Evolutionary conservation across 2,329 filamentous ascomycete species (phyloP).

Genomic region (Cadophora luteo-olivacea): DNA sequence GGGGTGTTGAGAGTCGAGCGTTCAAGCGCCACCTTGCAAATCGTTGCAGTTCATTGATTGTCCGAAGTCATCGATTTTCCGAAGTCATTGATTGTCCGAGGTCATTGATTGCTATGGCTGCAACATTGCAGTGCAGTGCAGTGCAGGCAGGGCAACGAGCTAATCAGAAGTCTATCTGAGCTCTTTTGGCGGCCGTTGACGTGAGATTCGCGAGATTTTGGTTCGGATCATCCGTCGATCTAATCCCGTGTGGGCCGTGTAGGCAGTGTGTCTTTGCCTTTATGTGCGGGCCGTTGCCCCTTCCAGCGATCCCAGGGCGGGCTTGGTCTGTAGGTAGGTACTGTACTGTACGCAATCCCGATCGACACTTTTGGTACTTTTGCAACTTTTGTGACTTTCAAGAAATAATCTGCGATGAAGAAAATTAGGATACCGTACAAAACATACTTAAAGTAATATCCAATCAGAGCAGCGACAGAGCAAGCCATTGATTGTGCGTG

Average conservation of each 20-base stretch:
- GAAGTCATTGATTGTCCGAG: too few species aligned
- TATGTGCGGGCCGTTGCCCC: too few species aligned
- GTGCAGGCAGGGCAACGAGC: not conserved
- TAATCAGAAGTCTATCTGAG: not conserved
- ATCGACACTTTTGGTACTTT: slow-evolving; percentile 14
- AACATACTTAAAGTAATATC: too few species aligned
- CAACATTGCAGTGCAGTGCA: not conserved
- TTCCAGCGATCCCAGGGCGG: too few species aligned
- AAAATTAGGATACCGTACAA: not conserved
- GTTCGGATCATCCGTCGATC: slow-evolving; percentile 9
- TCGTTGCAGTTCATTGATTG: too few species aligned
- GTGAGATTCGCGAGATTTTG: slow-evolving; percentile 13
- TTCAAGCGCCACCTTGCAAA: not conserved
- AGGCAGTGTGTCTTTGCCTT: not conserved
- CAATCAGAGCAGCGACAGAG: too few species aligned
- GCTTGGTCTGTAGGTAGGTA: too few species aligned
- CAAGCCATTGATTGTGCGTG: too few species aligned
- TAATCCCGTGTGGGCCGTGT: not conserved
- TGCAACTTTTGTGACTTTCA: not conserved
- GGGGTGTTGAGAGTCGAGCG: not conserved
- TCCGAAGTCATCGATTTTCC: too few species aligned
- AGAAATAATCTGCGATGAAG: not conserved
- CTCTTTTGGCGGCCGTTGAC: slow-evolving; percentile 12
- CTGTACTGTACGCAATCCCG: not conserved
- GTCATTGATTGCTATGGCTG: too few species aligned